These are phyloP conservation scores for Pythium sukuiense DNA, from an alignment of 352 stramenopile species.

Conservation along the genomic window DNA sequence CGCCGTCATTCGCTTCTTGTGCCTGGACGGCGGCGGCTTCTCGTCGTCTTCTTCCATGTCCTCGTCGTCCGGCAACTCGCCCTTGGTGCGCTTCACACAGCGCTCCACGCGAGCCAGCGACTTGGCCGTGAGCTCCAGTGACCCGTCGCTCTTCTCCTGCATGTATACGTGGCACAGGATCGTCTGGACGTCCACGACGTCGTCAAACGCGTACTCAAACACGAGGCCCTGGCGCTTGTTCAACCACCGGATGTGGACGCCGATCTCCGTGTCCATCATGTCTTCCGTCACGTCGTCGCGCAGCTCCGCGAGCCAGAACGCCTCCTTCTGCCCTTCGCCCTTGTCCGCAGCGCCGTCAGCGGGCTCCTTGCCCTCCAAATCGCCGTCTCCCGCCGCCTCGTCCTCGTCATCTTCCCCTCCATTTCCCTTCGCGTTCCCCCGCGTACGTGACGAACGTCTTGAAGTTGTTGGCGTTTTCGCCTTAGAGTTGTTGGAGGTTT, in stretches of 20 bases:
- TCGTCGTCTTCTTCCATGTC: conserved; percentile 55
- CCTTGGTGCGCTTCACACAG: conserved; percentile 40
- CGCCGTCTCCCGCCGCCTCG: conserved; percentile 14
- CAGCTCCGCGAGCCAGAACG: conserved; percentile 74
- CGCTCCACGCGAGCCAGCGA: conserved; percentile 53
- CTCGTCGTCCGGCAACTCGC: conserved; percentile 29
- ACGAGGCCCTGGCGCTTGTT: conserved; percentile 35
- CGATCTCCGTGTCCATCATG: conserved; percentile 54
- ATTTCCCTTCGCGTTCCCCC: conserved; percentile 15
- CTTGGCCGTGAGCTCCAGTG: conserved; percentile 64
- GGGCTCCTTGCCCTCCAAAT: conserved; percentile 5
- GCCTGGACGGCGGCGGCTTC: conserved; percentile 40
- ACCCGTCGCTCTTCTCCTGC: conserved; percentile 35
- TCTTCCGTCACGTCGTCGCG: conserved; percentile 75
- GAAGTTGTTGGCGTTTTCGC: conserved; percentile 14
- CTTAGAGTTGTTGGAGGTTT: conserved; percentile 12
- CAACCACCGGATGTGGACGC: conserved; percentile 65
- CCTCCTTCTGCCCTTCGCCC: conserved; percentile 19
- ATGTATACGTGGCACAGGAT: conserved; percentile 79
- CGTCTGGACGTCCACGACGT: conserved; percentile 55
- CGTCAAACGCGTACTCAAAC: conserved; percentile 63
- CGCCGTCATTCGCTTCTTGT: conserved; percentile 27
- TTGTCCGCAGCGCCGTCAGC: background rate
- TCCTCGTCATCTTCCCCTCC: conserved; percentile 17
- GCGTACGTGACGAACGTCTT: background rate